phyloP scores from a whole-genome alignment of 345 rosid genomes.

The Erodium maritimum region DNA sequence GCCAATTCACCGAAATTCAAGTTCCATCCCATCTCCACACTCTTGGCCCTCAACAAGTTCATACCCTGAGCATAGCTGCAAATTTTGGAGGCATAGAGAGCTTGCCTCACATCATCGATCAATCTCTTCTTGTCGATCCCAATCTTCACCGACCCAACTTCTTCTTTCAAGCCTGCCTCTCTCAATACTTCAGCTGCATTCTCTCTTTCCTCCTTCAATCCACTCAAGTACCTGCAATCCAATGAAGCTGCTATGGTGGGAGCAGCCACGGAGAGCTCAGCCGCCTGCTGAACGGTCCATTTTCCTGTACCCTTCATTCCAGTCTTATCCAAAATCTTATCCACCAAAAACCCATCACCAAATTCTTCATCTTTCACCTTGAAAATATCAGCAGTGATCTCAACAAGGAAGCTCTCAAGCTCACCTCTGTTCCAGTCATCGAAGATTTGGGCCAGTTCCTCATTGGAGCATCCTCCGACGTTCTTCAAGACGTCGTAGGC shows the following conservation, averaged over 20 bases:
- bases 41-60: slow-evolving; percentile 14
- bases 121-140: slow-evolving; percentile 8
- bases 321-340: slow-evolving; percentile 35
- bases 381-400: slow-evolving; percentile 32
- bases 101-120: slow-evolving; percentile 15
- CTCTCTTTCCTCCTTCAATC: slow-evolving; percentile 32
- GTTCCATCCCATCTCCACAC: slow-evolving; percentile 11
- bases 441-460: slow-evolving; percentile 24
- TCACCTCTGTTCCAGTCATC: slow-evolving; percentile 31
- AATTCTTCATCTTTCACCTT: slow-evolving; percentile 21
- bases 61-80: slow-evolving; percentile 17
- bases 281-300: slow-evolving; percentile 39
- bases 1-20: slow-evolving; percentile 13
- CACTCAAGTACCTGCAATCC: slow-evolving; percentile 33
- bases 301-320: slow-evolving; percentile 42
- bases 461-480: slow-evolving; percentile 26
- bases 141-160: not conserved
- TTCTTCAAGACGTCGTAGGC: slow-evolving; percentile 33
- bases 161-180: slow-evolving; percentile 22
- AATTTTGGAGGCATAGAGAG: slow-evolving; percentile 14
- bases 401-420: slow-evolving; percentile 30
- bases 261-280: slow-evolving; percentile 34
- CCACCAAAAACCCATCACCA: slow-evolving; percentile 31
- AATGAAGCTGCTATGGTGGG: slow-evolving; percentile 37
- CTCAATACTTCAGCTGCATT: slow-evolving; percentile 21